Evolutionary conservation across 495 filamentous ascomycete genomes (phyloP), one percentile per base, ranked within the genome.

Genomic region (Aspergillus olivimuriae): DNA sequence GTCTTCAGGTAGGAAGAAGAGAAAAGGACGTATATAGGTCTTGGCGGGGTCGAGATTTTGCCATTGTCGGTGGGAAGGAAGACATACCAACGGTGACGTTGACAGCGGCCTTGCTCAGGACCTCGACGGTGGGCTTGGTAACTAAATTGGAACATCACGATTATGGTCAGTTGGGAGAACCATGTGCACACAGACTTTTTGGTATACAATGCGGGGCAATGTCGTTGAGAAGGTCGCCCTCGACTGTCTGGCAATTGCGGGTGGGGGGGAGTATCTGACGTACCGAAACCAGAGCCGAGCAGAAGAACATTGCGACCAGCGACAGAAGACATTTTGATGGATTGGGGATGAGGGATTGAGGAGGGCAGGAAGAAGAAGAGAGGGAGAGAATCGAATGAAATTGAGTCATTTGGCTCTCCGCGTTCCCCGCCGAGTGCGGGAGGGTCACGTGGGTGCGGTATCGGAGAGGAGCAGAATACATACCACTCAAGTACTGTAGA

Each of bases 31-130:
- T n/a, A n/a, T n/a, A n/a, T n/a, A n/a, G n/a, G n/a, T n/a, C n/a
- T n/a, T n/a, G n/a, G n/a, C n/a, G n/a, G n/a, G n/a, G n/a, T n/a
- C n/a, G n/a, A n/a, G n/a, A n/a, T n/a, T n/a, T n/a, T n/a, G n/a
- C n/a, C n/a, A n/a, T n/a, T n/a, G n/a, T n/a, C n/a, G n/a, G n/a
- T n/a, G n/a, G n/a, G n/a, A n/a, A n/a, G n/a, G n/a, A n/a, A n/a
- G n/a, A 66, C 78, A 51, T 78, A 88, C 86, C 87, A 62, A 94
- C 86, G 32, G 83, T 88, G 40, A 91, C 85, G n/a, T 81, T 62
- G 57, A 94, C 77, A 43, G 77, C 86, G 32, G 83, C 70, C 41
- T 90, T 77, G 69, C 68, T 76, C 43, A 94, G 79, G 51, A 90
- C 73, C 53, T 89, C 80, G 34, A 91, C 76, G 30, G 86, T 88